Evolutionary conservation across 129 eudicot genomes (phyloP).

Genomic region (Centella asiatica): DNA sequence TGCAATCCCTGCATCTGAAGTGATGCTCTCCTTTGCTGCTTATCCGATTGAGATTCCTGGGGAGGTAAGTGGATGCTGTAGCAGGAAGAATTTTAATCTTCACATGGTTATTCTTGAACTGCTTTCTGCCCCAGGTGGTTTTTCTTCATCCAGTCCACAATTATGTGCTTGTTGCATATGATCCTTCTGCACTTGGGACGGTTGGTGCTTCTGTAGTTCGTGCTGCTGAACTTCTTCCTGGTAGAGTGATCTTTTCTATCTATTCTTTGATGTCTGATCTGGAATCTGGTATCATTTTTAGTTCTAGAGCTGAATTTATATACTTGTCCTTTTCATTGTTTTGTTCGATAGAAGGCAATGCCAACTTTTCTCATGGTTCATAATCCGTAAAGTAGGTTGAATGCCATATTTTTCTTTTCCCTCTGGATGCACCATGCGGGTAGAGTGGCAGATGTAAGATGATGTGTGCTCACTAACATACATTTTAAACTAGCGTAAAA

Average conservation of each 20-base stretch:
- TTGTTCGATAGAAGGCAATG: neutral
- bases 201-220: constrained; percentile 67
- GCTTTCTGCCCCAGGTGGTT: constrained; percentile 46
- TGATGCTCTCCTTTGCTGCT: constrained; percentile 95
- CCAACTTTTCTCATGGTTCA: neutral
- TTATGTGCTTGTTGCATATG: constrained; percentile 84
- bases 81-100: neutral
- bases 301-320: neutral
- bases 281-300: neutral
- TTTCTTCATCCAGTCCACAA: constrained; percentile 96
- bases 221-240: constrained; percentile 93
- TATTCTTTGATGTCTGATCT: neutral
- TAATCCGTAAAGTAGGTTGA: neutral
- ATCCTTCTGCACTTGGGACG: constrained; percentile 81
- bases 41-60: constrained; percentile 90
- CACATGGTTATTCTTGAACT: constrained; percentile 8
- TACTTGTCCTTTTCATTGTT: neutral
- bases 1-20: constrained; percentile 80
- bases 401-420: neutral
- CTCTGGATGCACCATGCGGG: neutral
- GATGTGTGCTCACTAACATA: neutral
- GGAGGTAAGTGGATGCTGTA: constrained; percentile 39
- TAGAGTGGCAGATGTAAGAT: neutral
- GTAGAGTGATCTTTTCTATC: constrained; percentile 22
- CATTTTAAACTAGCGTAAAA: neutral